Evolutionary conservation across 2,329 filamentous ascomycete species (phyloP), one percentile per base, ranked within the genome.

Genomic region (Fusarium annulatum): DNA sequence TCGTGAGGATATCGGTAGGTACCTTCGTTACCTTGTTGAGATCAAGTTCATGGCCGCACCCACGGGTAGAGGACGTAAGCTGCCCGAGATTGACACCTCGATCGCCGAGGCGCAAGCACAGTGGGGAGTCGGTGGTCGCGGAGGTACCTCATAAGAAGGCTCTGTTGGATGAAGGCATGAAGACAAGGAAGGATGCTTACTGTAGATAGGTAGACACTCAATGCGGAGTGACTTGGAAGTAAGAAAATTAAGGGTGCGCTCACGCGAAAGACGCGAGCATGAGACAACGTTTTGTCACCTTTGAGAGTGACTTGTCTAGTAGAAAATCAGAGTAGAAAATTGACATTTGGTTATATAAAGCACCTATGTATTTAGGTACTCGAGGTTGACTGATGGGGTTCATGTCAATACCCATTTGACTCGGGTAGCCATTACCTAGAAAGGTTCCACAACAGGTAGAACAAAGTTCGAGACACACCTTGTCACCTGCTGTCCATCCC

Each of bases 381-480:
- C 28, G 28, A 34, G 6, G 16, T 51, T 30, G 33, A 36, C 56
- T 48, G 45, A 49, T 38, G 41, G 19, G 51, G 42, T 38, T 59
- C 15, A 28, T 49, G 19, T 30, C 21, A 26, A 28, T 21, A n/a
- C 19, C 41, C 19, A 33, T 28, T 28, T 33, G 30, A 28, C 28
- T 28, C 28, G 41, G 33, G 55, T 38, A 15, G 23, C 41, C 39
- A 56, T 28, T 23, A 28, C 28, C 28, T 28, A 12, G 23, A 51
- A 48, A 41, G 45, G 65, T 26, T 64, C 56, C 70, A 70, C 66
- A 55, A 30, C n/a, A 66, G 33, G 59, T 45, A 61, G 45, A 72
- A 58, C 53, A 43, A 57, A 30, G 61, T 57, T 57, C 36, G 48
- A 58, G 72, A 56, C 16, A 38, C 46, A 41, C 52, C 45, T 34